Base-by-base conservation (phyloP, 148 eudicot species). In the Heliamphora exappendiculata region DNA sequence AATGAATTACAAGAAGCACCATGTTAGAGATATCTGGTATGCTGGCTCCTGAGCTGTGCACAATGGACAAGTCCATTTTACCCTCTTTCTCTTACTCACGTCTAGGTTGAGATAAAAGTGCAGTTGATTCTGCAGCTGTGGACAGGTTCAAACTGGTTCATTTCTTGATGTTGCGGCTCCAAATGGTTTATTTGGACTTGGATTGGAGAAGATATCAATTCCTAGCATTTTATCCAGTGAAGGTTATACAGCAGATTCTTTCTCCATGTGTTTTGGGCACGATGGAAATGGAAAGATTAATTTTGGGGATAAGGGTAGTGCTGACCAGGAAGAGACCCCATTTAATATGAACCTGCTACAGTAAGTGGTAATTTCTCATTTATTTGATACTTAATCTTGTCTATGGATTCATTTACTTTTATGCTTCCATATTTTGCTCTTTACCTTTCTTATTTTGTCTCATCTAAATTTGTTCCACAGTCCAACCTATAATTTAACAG, bases 161-260 rank as follows among this genome's bases (percentile, higher is more conserved):
- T 94, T 94, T 80, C 86, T 94, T 65, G 92, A 91, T 79, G 84
- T 90, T 81, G 98, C 96, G 33, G 97, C 98, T 58, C 98, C 97
- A 41, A 92, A 94, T 87, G 97, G 97, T 81, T 84, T 94, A 73
- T 94, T 94, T 89, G 98, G 98, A 67, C 91, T 94, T 54, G 98
- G 98, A 75, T 79, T 91, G 79, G 98, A 91, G 78, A 90, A 89
- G 69, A 85, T 94, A 85, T 94, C 98, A 67, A 97, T 94, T 82
- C 98, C 98, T 20, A 91, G 95, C 85, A 75, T 90, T 75, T 84
- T 94, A 76, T 85, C 93, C 24, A 83, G 84, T 62, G 89, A 94
- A 82, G 97, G 97, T 41, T 94, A 86, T 78, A 85, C 84, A 26
- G 89, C 90, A 37, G 87, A 94, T 82, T 90, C 97, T 67, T 94